Conservation (phyloP, 345 rosid species). For the Eucalyptus viminalis region DNA sequence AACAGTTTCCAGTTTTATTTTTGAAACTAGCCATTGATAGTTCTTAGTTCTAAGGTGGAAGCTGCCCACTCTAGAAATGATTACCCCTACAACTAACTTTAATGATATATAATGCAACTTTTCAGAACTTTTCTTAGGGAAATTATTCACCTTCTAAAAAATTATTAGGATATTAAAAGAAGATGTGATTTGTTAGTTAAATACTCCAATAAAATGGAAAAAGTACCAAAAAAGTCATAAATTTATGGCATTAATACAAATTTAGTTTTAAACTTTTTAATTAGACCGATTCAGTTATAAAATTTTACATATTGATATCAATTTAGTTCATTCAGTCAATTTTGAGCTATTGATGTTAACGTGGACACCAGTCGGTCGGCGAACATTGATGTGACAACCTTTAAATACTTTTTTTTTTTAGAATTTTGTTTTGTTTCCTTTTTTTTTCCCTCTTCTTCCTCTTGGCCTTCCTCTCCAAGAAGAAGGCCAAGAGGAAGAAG, state of each 20-base stretch:
- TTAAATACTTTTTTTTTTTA: too few relatives aligned
- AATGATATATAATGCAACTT: neutral
- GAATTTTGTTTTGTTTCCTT: fast-evolving
- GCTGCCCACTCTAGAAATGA: neutral
- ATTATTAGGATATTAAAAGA: neutral
- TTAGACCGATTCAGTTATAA: fast-evolving
- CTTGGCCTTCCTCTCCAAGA: too few relatives aligned
- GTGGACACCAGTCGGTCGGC: fast-evolving
- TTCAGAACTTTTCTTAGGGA: neutral
- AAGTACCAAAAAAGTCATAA: too few relatives aligned
- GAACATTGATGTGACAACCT: too few relatives aligned
- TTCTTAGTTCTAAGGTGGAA: neutral
- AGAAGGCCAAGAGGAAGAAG: too few relatives aligned
- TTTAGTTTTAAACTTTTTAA: too few relatives aligned
- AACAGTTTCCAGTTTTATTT: too few relatives aligned
- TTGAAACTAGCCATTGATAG: neutral
- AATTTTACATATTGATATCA: too few relatives aligned
- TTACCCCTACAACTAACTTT: neutral
- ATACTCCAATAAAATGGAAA: neutral
- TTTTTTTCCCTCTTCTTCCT: too few relatives aligned
- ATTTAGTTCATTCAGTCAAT: too few relatives aligned
- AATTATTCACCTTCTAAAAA: neutral
- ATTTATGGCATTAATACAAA: too few relatives aligned
- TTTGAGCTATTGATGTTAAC: fast-evolving
- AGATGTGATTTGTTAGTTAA: neutral